Evolutionary conservation across 2,329 filamentous ascomycete genomes (phyloP), one percentile per base, ranked within the genome.

Genomic region (Sarocladium kiliense): DNA sequence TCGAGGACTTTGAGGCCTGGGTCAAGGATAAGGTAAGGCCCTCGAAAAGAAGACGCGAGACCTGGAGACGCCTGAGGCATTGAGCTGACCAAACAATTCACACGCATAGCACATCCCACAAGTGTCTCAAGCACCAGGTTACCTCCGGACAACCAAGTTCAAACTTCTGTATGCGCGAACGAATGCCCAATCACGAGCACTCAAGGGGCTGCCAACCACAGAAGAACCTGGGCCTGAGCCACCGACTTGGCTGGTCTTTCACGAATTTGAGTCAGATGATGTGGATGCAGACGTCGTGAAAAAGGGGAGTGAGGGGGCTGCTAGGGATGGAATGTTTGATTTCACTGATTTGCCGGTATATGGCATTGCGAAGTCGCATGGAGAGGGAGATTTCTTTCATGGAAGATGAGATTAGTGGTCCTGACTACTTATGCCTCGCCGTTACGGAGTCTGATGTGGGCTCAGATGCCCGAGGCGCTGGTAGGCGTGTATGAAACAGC

Each of bases 1-100:
- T 30, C 6, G 58, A 59, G 25, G 61, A 63, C 18, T 59, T 64
- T 36, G 62, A 63, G 26, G 42, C 44, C 3, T 64, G 60, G 62
- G 62, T 62, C 54, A 58, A 58, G 11, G 58, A 61, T 44, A 61
- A 64, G 57, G 62, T 62, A 41, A n/a, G n/a, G n/a, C n/a, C n/a
- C n/a, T n/a, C n/a, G n/a, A n/a, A n/a, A n/a, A n/a, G n/a, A n/a
- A 27, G 11, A 27, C 21, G 45, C 2, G 45, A 50, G 11, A 3
- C 3, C 6, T 27, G 2, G 14, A 12, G 11, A 27, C n/a, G 3
- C 30, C 30, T 32, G 12, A 6, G 30, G 30, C 30, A 32, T 32
- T 6, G 12, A 7, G 12, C 30, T 32, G 21, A 12, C 6, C 21
- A 44, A 21, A 44, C 41, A 7, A 9, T 18, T 9, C 7, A 25